Evolutionary conservation across 257 asterid species (phyloP), one percentile per base, ranked within the genome.

Genomic region (Schizonepeta tenuifolia): DNA sequence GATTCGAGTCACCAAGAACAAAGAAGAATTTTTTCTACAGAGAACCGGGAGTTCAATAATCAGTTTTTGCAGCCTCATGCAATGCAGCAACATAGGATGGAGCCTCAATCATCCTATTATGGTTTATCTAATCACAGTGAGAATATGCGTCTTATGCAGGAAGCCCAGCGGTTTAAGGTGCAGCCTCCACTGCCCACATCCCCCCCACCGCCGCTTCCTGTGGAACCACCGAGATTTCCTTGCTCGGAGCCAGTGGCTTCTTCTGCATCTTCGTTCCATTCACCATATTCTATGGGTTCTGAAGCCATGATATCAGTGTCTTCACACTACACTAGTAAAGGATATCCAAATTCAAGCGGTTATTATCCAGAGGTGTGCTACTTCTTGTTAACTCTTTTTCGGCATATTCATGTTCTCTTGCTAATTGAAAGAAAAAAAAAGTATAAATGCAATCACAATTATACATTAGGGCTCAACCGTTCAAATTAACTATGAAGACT

Each of bases 111-210:
- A 20, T 58, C 71, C 43, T 80, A 70, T 35, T 78, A 76, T 71
- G 65, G 75, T 72, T 72, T 75, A 55, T 44, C 71, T 7, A 69
- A 63, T 65, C 79, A 53, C 43, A 55, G 67, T 61, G 77, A 67
- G 50, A 71, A 55, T 74, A 69, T 67, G 74, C 72, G 51, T 51
- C 55, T 60, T 18, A 6, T 28, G 33, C 33, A 28, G 33, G 33
- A 28, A 0, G 33, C 59, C 31, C 76, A 40, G 62, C 76, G 78
- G 77, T 77, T 75, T 33, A 73, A 53, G 74, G 80, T 75, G 26
- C 96, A 79, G 78, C 95, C 93, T 58, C 95, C 98, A 18, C 95
- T 90, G 46, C 96, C 92, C 47, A 59, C 81, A 22, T 84, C 95
- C 2, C 98, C 97, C 9, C 91, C 96, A 17, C 95, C 93, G 9